These are phyloP conservation scores for Zychaea mexicana DNA, from an alignment of 371 early-diverging fungal species.

Conservation along the genomic window DNA sequence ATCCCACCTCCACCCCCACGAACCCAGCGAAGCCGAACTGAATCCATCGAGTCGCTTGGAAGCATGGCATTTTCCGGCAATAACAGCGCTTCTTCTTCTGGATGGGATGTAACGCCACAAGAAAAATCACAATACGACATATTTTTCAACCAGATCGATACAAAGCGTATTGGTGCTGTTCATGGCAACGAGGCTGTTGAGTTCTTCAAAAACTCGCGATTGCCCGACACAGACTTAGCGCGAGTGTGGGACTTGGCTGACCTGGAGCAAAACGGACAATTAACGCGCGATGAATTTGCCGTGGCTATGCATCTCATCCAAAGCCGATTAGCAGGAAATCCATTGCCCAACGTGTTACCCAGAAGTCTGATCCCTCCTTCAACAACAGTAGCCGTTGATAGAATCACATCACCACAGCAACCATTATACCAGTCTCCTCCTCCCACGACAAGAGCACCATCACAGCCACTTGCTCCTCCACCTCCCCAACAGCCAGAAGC, in stretches of 20 bases:
- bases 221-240: slow-evolving; percentile 73
- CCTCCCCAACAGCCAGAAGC: neutral
- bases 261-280: slow-evolving; percentile 72
- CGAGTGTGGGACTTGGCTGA: slow-evolving; percentile 87
- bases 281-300: slow-evolving; percentile 88
- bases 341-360: slow-evolving; percentile 74
- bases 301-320: slow-evolving; percentile 94
- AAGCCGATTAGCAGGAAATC: slow-evolving; percentile 71
- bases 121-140: slow-evolving; percentile 72
- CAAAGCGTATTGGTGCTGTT: slow-evolving; percentile 23
- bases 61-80: slow-evolving; percentile 36
- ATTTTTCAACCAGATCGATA: slow-evolving; percentile 77
- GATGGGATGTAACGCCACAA: slow-evolving; percentile 72
- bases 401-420: neutral
- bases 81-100: slow-evolving; percentile 13
- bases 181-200: slow-evolving; percentile 74
- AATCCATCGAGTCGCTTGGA: slow-evolving; percentile 39
- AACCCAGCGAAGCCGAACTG: slow-evolving; percentile 26
- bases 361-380: slow-evolving; percentile 37
- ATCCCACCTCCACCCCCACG: neutral
- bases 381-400: neutral
- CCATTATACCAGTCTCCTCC: slow-evolving; percentile 1
- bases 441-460: neutral
- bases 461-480: neutral
- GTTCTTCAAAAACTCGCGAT: slow-evolving; percentile 83